Conservation (phyloP, 73 alveolate genomes). For the Symbiodinium natans region DNA sequence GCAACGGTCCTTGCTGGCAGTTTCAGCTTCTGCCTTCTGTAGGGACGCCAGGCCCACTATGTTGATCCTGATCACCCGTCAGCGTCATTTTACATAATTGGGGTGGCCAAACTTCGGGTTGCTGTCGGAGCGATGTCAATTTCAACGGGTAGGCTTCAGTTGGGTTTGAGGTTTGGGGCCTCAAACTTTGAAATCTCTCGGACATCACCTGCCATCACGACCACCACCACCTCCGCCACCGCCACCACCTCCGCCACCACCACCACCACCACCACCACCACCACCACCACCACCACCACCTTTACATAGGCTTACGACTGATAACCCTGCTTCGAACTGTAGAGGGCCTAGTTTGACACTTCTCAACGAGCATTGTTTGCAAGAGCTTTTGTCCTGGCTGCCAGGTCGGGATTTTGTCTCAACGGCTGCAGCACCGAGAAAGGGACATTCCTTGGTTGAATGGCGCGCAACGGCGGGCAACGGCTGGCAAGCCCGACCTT, state of each 20-base stretch:
- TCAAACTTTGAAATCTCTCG: too few relatives aligned
- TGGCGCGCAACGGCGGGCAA: too few relatives aligned
- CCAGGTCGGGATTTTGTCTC: conserved; percentile 48
- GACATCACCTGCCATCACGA: too few relatives aligned
- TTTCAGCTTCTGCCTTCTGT: conserved; percentile 81
- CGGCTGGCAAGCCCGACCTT: too few relatives aligned
- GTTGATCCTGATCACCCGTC: conserved; percentile 32
- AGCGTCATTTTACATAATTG: too few relatives aligned
- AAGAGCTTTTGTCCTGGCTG: conserved; percentile 81
- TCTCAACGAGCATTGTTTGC: too few relatives aligned
- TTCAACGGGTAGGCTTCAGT: too few relatives aligned
- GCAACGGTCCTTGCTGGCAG: conserved; percentile 67
- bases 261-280: too few relatives aligned
- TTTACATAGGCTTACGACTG: too few relatives aligned
- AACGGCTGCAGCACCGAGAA: conserved; percentile 84
- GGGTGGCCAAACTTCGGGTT: background rate
- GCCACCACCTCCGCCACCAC: background rate
- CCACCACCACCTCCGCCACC: background rate
- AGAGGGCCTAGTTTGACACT: too few relatives aligned
- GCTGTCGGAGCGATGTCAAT: background rate
- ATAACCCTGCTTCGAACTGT: too few relatives aligned
- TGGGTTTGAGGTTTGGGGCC: background rate
- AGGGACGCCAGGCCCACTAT: conserved; percentile 71
- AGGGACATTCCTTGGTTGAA: conserved; percentile 79
- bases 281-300: too few relatives aligned